A percentile compares a stretch with the other conserved stretches of the same genome.
phyloP scores from a whole-genome alignment of 2,329 filamentous ascomycete species.

The Colletotrichum lindemuthianum region DNA sequence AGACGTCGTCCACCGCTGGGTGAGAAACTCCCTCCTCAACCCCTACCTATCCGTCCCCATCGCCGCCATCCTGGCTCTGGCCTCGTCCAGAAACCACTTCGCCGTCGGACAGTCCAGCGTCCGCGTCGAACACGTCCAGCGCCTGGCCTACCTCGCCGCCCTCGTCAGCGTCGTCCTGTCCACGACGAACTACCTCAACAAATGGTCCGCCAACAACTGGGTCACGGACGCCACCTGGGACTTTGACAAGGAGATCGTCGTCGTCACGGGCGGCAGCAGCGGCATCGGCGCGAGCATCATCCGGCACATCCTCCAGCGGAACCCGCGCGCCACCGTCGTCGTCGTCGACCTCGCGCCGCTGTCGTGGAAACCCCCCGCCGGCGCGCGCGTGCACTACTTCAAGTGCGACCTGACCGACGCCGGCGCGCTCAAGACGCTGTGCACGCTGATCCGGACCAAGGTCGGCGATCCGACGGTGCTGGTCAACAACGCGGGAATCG shows the following conservation, averaged over 20 bases:
- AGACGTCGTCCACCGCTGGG: slow-evolving; percentile 37
- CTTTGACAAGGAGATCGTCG: slow-evolving; percentile 53
- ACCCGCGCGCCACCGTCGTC: slow-evolving; percentile 43
- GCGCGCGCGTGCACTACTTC: slow-evolving; percentile 44
- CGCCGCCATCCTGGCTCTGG: slow-evolving; percentile 31
- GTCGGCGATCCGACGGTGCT: slow-evolving; percentile 51
- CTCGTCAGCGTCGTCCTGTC: slow-evolving; percentile 35
- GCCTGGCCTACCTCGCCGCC: slow-evolving; percentile 27
- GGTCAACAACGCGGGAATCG: slow-evolving; percentile 49
- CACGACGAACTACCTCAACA: slow-evolving; percentile 39
- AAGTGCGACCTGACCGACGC: slow-evolving; percentile 51
- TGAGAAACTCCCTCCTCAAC: slow-evolving; percentile 38
- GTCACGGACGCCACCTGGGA: slow-evolving; percentile 41
- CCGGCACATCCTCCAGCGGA: slow-evolving; percentile 41
- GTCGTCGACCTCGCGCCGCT: slow-evolving; percentile 48
- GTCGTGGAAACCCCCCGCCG: slow-evolving; percentile 40
- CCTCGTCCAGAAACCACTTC: slow-evolving; percentile 13
- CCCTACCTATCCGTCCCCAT: slow-evolving; percentile 36
- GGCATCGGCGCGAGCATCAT: slow-evolving; percentile 53
- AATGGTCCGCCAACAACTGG: slow-evolving; percentile 42
- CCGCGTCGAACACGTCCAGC: slow-evolving; percentile 2
- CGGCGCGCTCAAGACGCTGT: slow-evolving; percentile 42
- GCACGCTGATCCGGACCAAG: slow-evolving; percentile 43
- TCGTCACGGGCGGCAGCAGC: slow-evolving; percentile 56
- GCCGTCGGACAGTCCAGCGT: slow-evolving; percentile 4